Evolutionary conservation across 1,139 yeast genomes (phyloP).

Genomic region (Martiniozyma asiatica): DNA sequence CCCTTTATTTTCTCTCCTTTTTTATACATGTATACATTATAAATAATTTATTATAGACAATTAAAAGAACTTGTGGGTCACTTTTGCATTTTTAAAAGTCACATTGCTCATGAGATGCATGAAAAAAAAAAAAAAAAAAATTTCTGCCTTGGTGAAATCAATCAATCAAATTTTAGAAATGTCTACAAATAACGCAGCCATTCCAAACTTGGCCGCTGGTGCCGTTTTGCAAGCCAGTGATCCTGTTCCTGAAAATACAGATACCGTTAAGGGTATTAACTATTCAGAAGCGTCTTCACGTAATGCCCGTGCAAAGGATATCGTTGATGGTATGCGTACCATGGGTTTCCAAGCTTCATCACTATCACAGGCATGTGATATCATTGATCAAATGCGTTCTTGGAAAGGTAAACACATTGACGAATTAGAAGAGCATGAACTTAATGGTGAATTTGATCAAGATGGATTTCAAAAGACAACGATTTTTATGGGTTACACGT

Average conservation of each 20-base stretch:
- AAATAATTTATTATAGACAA: no score
- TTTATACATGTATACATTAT: no score
- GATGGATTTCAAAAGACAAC: constrained; percentile 78
- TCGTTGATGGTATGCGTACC: constrained; percentile 69
- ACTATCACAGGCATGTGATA: constrained; percentile 77
- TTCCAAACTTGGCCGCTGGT: constrained; percentile 64
- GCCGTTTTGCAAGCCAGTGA: constrained; percentile 84
- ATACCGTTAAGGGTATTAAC: constrained; percentile 76
- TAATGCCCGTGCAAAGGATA: constrained; percentile 66
- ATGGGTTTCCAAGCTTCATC: constrained; percentile 99
- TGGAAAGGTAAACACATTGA: constrained; percentile 79
- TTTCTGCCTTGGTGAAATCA: no score
- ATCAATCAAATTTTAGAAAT: constrained; percentile 5
- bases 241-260: constrained; percentile 73
- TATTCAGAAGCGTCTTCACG: constrained; percentile 55
- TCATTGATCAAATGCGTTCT: constrained; percentile 77
- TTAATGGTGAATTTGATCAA: constrained; percentile 68
- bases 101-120: no score
- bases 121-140: no score
- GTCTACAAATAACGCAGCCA: constrained; percentile 19
- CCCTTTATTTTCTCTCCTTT: no score
- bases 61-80: no score
- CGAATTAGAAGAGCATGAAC: constrained; percentile 55
- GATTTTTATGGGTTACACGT: constrained; percentile 89
- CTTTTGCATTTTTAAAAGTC: no score